These are phyloP conservation scores for Mycena sanguinolenta DNA, from an alignment of 768 basidiomycete species.

Conservation along the genomic window DNA sequence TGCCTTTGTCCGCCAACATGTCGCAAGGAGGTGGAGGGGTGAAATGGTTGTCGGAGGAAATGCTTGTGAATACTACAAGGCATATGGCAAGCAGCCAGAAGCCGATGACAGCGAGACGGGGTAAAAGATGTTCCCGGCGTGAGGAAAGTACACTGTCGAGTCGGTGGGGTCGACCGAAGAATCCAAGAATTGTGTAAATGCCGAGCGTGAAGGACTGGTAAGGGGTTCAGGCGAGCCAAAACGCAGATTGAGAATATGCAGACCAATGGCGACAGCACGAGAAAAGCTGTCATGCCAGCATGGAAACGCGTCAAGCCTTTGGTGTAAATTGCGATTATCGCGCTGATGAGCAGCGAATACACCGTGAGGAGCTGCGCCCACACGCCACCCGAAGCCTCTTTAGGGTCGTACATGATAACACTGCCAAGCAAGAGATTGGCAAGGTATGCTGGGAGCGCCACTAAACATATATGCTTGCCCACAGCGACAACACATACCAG, in stretches of 20 bases:
- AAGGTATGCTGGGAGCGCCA: conserved; percentile 13
- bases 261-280: conserved; percentile 21
- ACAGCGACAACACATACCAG: conserved; percentile 10
- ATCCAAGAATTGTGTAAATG: conserved; percentile 9
- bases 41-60: conserved; percentile 7
- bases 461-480: not conserved
- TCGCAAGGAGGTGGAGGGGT: conserved; percentile 7
- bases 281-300: conserved; percentile 6
- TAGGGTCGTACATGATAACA: conserved; percentile 7
- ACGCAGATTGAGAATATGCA: not conserved
- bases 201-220: conserved; percentile 4
- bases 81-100: not conserved
- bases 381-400: conserved; percentile 11
- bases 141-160: not conserved
- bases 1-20: not conserved
- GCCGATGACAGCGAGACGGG: conserved; percentile 7
- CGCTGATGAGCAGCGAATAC: conserved; percentile 22
- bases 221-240: not conserved
- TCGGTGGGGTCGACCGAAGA: not conserved
- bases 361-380: conserved; percentile 21
- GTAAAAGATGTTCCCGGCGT: conserved; percentile 2
- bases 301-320: conserved; percentile 10
- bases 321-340: not conserved
- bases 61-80: conserved; percentile 8
- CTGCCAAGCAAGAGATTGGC: conserved; percentile 19